Percentiles rank a stretch among this genome's conserved stretches.
phyloP scores from a whole-genome alignment of 148 eudicot genomes.

The Diospyros kaki region DNA sequence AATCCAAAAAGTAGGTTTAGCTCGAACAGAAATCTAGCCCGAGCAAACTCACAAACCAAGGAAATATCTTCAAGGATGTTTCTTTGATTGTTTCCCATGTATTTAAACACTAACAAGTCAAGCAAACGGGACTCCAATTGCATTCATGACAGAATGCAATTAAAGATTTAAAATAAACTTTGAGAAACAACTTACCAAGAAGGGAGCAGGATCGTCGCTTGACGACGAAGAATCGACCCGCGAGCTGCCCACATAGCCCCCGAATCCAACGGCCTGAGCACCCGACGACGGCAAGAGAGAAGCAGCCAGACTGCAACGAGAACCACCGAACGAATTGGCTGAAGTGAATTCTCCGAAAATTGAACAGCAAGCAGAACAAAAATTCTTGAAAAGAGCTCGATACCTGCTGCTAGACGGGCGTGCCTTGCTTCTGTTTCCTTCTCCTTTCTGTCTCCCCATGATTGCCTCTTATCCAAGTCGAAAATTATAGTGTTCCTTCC shows the following conservation, averaged over 20 bases:
- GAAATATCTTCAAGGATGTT: background rate
- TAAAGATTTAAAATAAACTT: background rate
- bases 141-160: too few species aligned
- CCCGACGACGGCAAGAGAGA: conserved; percentile 71
- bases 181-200: conserved; percentile 32
- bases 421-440: conserved; percentile 73
- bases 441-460: conserved; percentile 93
- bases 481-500: background rate
- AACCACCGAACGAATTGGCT: background rate
- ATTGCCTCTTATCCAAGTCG: background rate
- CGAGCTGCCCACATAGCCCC: conserved; percentile 83
- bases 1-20: background rate
- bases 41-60: background rate
- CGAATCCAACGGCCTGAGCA: conserved; percentile 69
- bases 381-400: background rate
- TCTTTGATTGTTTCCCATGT: background rate
- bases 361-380: background rate
- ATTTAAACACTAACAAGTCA: background rate
- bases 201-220: conserved; percentile 41
- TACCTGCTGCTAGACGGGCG: conserved; percentile 98
- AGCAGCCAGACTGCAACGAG: conserved; percentile 54
- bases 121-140: too few species aligned
- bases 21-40: background rate
- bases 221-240: conserved; percentile 61
- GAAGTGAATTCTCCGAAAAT: background rate